Conservation (phyloP, 148 eudicot species). For the Persicaria tinctoria region DNA sequence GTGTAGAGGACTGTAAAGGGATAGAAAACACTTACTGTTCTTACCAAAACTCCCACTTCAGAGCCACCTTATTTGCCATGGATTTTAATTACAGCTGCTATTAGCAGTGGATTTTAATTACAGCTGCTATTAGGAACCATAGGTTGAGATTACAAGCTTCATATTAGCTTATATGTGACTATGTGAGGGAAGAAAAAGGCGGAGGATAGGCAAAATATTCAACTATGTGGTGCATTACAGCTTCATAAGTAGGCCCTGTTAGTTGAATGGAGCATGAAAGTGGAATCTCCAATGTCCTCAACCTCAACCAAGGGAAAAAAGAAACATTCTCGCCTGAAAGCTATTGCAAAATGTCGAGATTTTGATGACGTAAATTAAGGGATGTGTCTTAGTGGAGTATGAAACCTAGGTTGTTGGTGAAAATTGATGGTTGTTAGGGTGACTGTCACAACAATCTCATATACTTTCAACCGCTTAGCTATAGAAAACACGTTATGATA, state of each 20-base stretch:
- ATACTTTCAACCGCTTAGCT: no score
- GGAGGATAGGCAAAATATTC: neutral
- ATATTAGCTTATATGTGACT: no score
- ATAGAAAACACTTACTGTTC: neutral
- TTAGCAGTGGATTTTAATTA: neutral
- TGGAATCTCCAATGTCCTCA: neutral
- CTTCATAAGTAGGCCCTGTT: neutral
- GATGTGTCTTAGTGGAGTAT: no score
- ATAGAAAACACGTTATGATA: no score
- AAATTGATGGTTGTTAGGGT: no score
- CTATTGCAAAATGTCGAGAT: no score
- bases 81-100: neutral
- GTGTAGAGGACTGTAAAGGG: neutral
- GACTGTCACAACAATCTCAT: no score
- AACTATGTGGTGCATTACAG: neutral
- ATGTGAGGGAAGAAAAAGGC: no score
- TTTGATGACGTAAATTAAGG: no score
- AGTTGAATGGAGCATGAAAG: neutral
- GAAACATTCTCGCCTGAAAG: neutral
- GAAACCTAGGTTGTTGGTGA: no score
- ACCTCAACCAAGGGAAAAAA: neutral
- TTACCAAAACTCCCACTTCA: slow-evolving; percentile 6
- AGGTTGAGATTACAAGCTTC: no score
- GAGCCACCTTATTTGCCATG: neutral
- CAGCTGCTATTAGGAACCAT: no score